Evolutionary conservation across 2,329 filamentous ascomycete genomes (phyloP), one percentile per base, ranked within the genome.

Genomic region (Fusarium torreyae): DNA sequence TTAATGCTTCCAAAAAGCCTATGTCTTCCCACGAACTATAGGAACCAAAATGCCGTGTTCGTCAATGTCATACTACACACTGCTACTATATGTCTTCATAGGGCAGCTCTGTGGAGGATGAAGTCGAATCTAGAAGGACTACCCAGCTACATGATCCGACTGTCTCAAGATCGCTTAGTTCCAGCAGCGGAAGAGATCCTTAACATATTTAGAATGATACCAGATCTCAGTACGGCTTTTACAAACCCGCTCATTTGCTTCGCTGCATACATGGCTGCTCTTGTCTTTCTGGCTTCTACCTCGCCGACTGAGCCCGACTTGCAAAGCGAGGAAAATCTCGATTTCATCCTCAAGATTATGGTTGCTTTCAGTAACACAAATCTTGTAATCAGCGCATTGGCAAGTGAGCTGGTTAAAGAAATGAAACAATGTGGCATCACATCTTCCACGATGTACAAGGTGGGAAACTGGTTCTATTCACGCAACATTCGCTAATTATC

Each of bases 61-160:
- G 61, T 64, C 18, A 64, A 64, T n/a, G 17, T 57, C 10, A 58
- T 64, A 51, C 31, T 64, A 14, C 61, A 64, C 5, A 64, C 59
- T 11, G 61, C 61, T 28, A 58, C 52, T 2, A 64, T 64, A 7
- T 58, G 61, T 22, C 59, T 64, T n/a, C 61, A 64, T 9, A 39
- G 61, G n/a, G 59, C 61, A 15, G 59, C 61, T 8, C 6, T 64
- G 8, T 63, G 60, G 60, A 63, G 31, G 38, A 63, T 63, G 60
- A 63, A 63, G 10, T 57, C 38, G 0, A 64, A 63, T 10, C 15
- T 64, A 9, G 33, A 50, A 8, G 43, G 43, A 5, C 14, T 49
- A 2, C 50, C 60, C 9, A 40, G 26, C 43, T 63, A 63, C 17
- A n/a, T 44, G 58, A 63, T 63, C 10, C 50, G 60, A 1, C 14